These are phyloP conservation scores for Apophysomyces sp. DNA, from an alignment of 371 early-diverging fungal genomes.

Conservation along the genomic window DNA sequence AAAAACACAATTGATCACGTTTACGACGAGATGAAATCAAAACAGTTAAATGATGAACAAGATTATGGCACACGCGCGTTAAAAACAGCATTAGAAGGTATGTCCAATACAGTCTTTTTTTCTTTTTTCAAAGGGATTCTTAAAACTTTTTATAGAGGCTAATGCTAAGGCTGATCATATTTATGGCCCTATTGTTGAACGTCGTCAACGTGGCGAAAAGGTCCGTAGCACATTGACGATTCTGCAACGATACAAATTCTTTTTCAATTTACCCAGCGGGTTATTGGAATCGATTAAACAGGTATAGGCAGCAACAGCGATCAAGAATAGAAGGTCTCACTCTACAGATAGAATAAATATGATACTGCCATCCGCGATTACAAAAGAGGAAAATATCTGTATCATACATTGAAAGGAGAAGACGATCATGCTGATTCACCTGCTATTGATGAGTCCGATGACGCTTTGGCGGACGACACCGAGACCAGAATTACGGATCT, in stretches of 20 bases:
- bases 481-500: conserved; percentile 46
- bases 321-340: neutral
- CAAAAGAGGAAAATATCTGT: conserved; percentile 84
- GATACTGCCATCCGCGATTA: conserved; percentile 94
- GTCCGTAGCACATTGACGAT: conserved; percentile 88
- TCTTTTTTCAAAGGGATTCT: neutral
- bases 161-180: conserved; percentile 73
- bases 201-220: conserved; percentile 84
- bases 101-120: too few species aligned
- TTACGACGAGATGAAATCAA: conserved; percentile 86
- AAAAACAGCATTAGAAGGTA: conserved; percentile 36
- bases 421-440: conserved; percentile 15
- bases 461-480: conserved; percentile 16
- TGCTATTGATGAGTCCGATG: conserved; percentile 1
- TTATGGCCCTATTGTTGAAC: conserved; percentile 87
- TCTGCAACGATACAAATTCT: conserved; percentile 90
- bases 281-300: conserved; percentile 79
- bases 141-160: conserved; percentile 45
- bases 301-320: conserved; percentile 30
- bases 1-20: conserved; percentile 94
- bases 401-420: conserved; percentile 47
- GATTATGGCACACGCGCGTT: conserved; percentile 75
- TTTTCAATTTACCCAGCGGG: conserved; percentile 90
- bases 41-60: conserved; percentile 74
- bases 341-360: conserved; percentile 65